Percentiles rank a stretch among this genome's conserved stretches.
These are phyloP conservation scores for Vanilla planifolia DNA, from an alignment of 106 monocot genomes.

Conservation along the genomic window DNA sequence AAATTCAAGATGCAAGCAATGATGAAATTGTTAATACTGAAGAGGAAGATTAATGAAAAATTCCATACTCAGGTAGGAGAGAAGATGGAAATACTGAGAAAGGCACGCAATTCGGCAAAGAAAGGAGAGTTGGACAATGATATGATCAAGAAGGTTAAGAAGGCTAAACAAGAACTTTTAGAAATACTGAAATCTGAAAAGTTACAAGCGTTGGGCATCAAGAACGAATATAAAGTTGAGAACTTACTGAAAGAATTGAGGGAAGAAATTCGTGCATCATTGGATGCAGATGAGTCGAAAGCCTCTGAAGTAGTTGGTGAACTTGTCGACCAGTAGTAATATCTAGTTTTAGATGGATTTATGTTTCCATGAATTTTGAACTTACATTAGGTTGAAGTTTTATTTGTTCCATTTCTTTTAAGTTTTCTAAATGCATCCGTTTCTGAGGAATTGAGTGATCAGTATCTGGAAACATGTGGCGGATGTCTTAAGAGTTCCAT, in stretches of 20 bases:
- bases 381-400: too few relatives aligned
- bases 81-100: constrained; percentile 44
- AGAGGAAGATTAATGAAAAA: constrained; percentile 66
- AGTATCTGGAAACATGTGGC: too few relatives aligned
- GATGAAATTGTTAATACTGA: constrained; percentile 50
- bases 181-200: constrained; percentile 43
- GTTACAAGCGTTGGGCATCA: constrained; percentile 39
- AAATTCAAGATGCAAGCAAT: constrained; percentile 44
- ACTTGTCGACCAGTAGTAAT: constrained; percentile 2
- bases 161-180: constrained; percentile 32
- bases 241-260: constrained; percentile 39
- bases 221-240: constrained; percentile 37
- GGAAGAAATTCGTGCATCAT: constrained; percentile 36
- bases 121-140: constrained; percentile 40
- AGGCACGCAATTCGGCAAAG: constrained; percentile 30
- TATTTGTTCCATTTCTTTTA: too few relatives aligned
- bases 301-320: constrained; percentile 19
- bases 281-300: constrained; percentile 34
- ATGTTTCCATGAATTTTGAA: too few relatives aligned
- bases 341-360: too few relatives aligned
- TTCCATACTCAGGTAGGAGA: constrained; percentile 35
- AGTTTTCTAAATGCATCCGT: too few relatives aligned
- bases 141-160: constrained; percentile 29
- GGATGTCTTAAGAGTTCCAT: too few relatives aligned
- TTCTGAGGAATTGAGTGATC: too few relatives aligned